Percentiles rank a stretch among this genome's conserved stretches.
Conservation (phyloP, 371 early-diverging fungal genomes). For the Parasitella parasitica region DNA sequence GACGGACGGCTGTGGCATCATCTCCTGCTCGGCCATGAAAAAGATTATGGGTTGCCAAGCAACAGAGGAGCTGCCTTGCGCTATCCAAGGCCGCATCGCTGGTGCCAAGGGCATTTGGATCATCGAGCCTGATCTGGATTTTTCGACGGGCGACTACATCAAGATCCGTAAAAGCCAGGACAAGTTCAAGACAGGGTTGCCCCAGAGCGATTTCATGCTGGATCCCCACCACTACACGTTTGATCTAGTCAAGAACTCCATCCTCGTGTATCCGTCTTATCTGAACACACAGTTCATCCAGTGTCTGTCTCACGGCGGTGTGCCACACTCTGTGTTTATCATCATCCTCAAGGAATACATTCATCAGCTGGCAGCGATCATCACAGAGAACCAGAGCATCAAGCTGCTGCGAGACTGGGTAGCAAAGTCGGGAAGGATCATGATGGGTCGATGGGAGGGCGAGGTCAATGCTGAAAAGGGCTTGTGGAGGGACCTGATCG, state of each 20-base stretch:
- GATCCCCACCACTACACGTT: slow-evolving; percentile 47
- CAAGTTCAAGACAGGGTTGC: slow-evolving; percentile 44
- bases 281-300: slow-evolving; percentile 54
- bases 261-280: slow-evolving; percentile 37
- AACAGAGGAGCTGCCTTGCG: slow-evolving; percentile 40
- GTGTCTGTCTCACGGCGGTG: slow-evolving; percentile 41
- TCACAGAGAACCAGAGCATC: slow-evolving; percentile 33
- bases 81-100: slow-evolving; percentile 53
- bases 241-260: slow-evolving; percentile 40
- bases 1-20: slow-evolving; percentile 55
- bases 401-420: slow-evolving; percentile 42
- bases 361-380: slow-evolving; percentile 25
- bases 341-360: slow-evolving; percentile 40
- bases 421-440: slow-evolving; percentile 25
- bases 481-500: slow-evolving; percentile 23
- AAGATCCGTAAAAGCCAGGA: slow-evolving; percentile 41
- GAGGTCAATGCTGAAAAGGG: slow-evolving; percentile 27
- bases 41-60: slow-evolving; percentile 37
- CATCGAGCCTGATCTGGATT: slow-evolving; percentile 34
- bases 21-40: slow-evolving; percentile 48
- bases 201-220: slow-evolving; percentile 17
- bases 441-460: slow-evolving; percentile 35
- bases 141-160: slow-evolving; percentile 35
- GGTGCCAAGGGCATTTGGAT: slow-evolving; percentile 56
- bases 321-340: slow-evolving; percentile 35